Percentiles rank a stretch among this genome's conserved stretches.
These are phyloP conservation scores for Gymnopilus junonius DNA, from an alignment of 768 basidiomycete genomes.

Conservation along the genomic window DNA sequence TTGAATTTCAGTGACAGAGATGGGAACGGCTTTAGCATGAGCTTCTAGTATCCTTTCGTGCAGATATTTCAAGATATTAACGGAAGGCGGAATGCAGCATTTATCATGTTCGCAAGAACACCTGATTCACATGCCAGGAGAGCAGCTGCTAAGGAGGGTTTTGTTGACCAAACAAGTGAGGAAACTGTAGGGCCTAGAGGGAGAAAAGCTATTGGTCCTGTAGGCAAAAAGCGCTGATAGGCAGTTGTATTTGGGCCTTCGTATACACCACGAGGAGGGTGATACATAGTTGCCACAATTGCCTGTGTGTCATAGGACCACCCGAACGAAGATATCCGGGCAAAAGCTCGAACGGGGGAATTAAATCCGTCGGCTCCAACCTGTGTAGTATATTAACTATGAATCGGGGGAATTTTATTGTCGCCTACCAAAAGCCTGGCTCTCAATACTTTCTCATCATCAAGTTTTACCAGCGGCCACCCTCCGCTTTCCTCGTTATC, in stretches of 20 bases:
- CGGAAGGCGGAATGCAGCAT: constrained; percentile 89
- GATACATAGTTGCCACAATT: constrained; percentile 86
- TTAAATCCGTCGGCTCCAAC: constrained; percentile 96
- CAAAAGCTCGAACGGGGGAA: constrained; percentile 89
- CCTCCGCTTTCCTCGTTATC: constrained; percentile 56
- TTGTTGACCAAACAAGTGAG: constrained; percentile 95
- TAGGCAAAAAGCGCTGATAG: constrained; percentile 93
- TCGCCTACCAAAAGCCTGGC: constrained; percentile 74
- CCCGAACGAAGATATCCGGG: constrained; percentile 85
- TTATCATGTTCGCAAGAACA: constrained; percentile 77
- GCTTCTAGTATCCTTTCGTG: constrained; percentile 63
- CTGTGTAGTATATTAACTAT: constrained; percentile 37
- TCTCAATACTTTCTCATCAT: constrained; percentile 65
- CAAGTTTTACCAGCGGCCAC: constrained; percentile 84
- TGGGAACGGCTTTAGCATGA: constrained; percentile 43
- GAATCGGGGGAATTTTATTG: background rate
- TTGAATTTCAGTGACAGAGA: constrained; percentile 53
- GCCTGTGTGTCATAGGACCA: constrained; percentile 92
- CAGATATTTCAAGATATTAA: constrained; percentile 73
- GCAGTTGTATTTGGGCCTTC: constrained; percentile 77
- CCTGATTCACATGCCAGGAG: constrained; percentile 67
- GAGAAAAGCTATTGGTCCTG: constrained; percentile 94
- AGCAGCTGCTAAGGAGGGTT: constrained; percentile 72
- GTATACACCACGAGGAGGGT: constrained; percentile 66
- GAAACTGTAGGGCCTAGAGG: constrained; percentile 80